phyloP scores from a whole-genome alignment of 1,139 yeast genomes.

The Eremothecium coryli region DNA sequence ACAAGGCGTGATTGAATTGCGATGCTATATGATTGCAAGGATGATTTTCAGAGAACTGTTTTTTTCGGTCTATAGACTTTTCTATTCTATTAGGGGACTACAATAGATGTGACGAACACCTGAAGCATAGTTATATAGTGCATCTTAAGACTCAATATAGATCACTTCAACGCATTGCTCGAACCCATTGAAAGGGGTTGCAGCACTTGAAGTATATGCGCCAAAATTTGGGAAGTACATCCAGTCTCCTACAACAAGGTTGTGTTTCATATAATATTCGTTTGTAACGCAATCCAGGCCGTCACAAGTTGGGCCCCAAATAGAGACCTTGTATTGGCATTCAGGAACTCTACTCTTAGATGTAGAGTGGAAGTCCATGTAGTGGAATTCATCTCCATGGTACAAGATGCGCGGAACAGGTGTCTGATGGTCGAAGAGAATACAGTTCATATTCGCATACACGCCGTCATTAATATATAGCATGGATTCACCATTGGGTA shows the following conservation, averaged over 20 bases:
- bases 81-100: too few relatives aligned
- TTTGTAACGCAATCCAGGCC: conserved; percentile 79
- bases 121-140: too few relatives aligned
- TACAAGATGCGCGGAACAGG: conserved; percentile 63
- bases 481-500: conserved; percentile 33
- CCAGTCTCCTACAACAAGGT: conserved; percentile 85
- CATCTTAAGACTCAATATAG: too few relatives aligned
- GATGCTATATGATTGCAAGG: too few relatives aligned
- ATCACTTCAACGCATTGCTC: conserved; percentile 49
- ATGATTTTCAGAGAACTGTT: too few relatives aligned
- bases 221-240: conserved; percentile 75
- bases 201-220: conserved; percentile 90
- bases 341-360: conserved; percentile 11
- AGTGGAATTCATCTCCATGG: conserved; percentile 43
- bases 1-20: too few relatives aligned
- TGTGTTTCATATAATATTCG: conserved; percentile 43
- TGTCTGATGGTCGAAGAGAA: conserved; percentile 81
- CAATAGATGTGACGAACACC: too few relatives aligned
- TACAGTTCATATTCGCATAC: conserved; percentile 90
- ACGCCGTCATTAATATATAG: conserved; percentile 90
- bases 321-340: conserved; percentile 41
- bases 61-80: too few relatives aligned
- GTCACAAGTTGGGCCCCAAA: conserved; percentile 99
- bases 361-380: conserved; percentile 29
- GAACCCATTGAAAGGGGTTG: conserved; percentile 85